Base-by-base conservation (phyloP, 495 filamentous ascomycete genomes). In the Penicillium mononematosum region DNA sequence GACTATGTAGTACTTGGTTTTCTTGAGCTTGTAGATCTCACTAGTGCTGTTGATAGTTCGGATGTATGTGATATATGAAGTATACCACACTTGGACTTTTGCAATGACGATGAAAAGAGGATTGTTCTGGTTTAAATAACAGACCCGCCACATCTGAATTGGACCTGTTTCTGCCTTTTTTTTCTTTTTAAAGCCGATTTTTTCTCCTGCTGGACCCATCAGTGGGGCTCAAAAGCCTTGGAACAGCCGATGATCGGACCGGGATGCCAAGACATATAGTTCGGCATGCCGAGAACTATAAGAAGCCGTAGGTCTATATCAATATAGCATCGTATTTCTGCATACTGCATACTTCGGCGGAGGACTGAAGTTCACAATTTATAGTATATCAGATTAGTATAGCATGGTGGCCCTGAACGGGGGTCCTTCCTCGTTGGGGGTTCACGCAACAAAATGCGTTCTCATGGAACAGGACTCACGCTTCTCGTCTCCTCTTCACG, bases 261-360 rank as follows among this genome's bases (percentile, higher is more conserved):
- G 32, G 14, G 2, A n/a, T 48, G 51, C 61, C 60, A 39, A 39
- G 63, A 59, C 22, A 29, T 52, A 52, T 52, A 58, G 58, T 45
- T 67, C 62, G 64, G 64, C 29, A 65, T 67, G 62, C 61, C 64
- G 64, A 60, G 9, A 17, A 19, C n/a, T n/a, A n/a, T n/a, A 39
- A 39, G 36, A 39, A 2, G 5, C 36, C 36, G 7, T 17, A 39
- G 36, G 17, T 39, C 36, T 17, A 39, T 39, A 17, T 39, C 36
- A 39, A 17, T 39, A 17, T 39, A 38, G 34, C 5, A n/a, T 7
- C 14, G 5, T 39, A n/a, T 7, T 39, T 39, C 36, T 17, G n/a
- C 36, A 9, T 39, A 8, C 36, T 17, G n/a, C 36, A 9, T 39
- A 8, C 16, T 9, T n/a, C 36, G 4, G 9, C n/a, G 16, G n/a